These are phyloP conservation scores for Bidens hawaiensis DNA, from an alignment of 140 eudicot species.

Conservation along the genomic window DNA sequence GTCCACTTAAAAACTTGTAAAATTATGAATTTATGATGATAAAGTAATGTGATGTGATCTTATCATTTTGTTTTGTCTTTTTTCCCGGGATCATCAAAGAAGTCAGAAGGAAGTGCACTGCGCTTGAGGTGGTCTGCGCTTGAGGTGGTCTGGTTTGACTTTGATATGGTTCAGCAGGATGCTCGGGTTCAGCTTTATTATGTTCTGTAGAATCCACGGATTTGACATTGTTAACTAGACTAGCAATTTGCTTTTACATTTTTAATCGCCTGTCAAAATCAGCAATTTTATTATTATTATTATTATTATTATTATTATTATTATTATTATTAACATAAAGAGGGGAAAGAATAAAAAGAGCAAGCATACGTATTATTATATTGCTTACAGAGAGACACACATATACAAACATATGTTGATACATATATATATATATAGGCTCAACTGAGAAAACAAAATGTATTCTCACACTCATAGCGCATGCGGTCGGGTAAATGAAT, in stretches of 20 bases:
- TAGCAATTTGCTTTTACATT: conserved; percentile 59
- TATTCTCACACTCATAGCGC: too few relatives aligned
- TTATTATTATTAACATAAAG: neutral
- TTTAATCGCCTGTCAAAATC: conserved; percentile 51
- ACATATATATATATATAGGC: too few relatives aligned
- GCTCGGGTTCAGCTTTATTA: conserved; percentile 39
- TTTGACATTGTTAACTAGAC: conserved; percentile 46
- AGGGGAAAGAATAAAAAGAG: neutral
- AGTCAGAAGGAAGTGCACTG: conserved; percentile 57
- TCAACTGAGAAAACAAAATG: too few relatives aligned
- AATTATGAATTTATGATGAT: neutral
- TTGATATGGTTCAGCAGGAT: conserved; percentile 21
- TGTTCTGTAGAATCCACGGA: conserved; percentile 34
- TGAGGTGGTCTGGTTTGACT: conserved; percentile 39
- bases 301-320: too few relatives aligned
- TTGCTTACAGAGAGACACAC: too few relatives aligned
- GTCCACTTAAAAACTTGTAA: neutral
- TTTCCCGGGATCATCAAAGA: conserved; percentile 64
- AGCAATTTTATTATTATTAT: neutral
- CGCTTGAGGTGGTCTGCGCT: conserved; percentile 36
- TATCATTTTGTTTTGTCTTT: conserved; percentile 65
- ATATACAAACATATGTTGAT: too few relatives aligned
- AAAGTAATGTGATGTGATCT: conserved; percentile 16
- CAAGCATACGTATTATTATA: neutral
- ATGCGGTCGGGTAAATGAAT: too few relatives aligned